These are phyloP conservation scores for Didymella exigua DNA, from an alignment of 2,329 filamentous ascomycete genomes.

Conservation along the genomic window DNA sequence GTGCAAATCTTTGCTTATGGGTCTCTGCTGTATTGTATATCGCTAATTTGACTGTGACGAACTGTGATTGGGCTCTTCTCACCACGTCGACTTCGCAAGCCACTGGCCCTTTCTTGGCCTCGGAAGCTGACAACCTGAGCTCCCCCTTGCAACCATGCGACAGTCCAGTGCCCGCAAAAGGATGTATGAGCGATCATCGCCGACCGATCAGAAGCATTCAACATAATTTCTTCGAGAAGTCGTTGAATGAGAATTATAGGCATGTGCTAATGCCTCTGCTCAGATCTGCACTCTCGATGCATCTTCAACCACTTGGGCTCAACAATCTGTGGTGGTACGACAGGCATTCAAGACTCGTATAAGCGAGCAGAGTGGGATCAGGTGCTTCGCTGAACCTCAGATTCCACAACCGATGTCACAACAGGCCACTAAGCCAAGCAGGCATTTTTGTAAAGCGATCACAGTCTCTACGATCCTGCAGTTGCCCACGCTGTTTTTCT, in stretches of 20 bases:
- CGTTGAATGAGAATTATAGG: neutral
- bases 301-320: neutral
- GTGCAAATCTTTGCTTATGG: neutral
- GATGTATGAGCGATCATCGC: neutral
- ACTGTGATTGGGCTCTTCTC: neutral
- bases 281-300: neutral
- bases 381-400: neutral
- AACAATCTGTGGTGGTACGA: too few relatives aligned
- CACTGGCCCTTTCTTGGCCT: neutral
- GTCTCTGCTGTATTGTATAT: neutral
- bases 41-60: neutral
- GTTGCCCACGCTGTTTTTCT: neutral
- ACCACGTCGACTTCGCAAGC: neutral
- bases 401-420: slow-evolving; percentile 6
- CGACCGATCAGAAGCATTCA: neutral
- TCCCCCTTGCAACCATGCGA: neutral
- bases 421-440: neutral
- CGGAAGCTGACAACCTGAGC: neutral
- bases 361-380: neutral
- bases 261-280: neutral
- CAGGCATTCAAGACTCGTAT: neutral
- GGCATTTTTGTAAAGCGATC: neutral
- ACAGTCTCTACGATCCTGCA: neutral
- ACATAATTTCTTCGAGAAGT: neutral
- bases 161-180: neutral